Conservation (phyloP, 2,329 filamentous ascomycete species). For the Aureobasidium lini region DNA sequence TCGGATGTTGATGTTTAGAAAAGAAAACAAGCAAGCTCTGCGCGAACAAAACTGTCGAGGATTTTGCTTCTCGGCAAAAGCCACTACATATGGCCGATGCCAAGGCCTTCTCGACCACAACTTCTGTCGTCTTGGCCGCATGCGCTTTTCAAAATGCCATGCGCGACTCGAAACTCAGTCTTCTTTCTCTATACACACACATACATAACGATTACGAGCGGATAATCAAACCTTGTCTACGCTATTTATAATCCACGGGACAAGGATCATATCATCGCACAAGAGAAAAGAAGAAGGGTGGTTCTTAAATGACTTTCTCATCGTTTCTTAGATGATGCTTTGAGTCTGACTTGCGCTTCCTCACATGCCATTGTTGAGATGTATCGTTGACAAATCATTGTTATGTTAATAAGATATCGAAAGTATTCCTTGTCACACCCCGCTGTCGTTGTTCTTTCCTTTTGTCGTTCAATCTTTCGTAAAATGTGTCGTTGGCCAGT, state of each 20-base stretch:
- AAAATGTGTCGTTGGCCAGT: background rate
- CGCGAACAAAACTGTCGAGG: background rate
- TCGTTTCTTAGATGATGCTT: background rate
- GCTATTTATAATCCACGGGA: background rate
- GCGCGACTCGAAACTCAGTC: background rate
- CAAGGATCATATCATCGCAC: constrained; percentile 8
- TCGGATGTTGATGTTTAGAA: background rate
- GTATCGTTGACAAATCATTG: background rate
- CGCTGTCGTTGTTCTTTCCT: too few relatives aligned
- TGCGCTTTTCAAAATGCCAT: background rate
- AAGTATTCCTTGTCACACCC: too few relatives aligned
- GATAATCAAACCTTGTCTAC: constrained; percentile 7
- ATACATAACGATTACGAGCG: background rate
- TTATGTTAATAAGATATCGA: too few relatives aligned
- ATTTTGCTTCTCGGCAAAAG: background rate
- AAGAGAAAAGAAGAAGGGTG: background rate
- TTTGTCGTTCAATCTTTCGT: background rate
- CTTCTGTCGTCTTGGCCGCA: background rate
- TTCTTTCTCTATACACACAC: background rate
- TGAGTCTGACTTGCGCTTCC: background rate
- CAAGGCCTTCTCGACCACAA: background rate
- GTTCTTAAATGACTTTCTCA: background rate
- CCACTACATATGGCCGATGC: background rate
- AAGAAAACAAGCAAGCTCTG: background rate
- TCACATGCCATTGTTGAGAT: background rate